Conservation (phyloP, 176 grass and related monocot species). For the Zizania latifolia region DNA sequence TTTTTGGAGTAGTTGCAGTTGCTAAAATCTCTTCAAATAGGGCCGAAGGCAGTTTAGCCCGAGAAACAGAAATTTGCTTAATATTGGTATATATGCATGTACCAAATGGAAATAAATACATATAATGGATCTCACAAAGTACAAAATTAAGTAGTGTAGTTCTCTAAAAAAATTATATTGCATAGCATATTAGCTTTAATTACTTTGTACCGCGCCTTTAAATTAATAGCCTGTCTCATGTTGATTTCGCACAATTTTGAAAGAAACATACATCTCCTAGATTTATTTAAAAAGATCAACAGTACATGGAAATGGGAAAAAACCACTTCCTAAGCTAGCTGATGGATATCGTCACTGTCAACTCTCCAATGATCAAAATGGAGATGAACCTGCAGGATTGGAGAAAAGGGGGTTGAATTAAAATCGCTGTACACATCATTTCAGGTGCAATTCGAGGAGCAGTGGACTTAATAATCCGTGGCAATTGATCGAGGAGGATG, state of each 20-base stretch:
- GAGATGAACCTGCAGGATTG: not conserved
- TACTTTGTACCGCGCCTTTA: too few relatives aligned
- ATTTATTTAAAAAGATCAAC: not conserved
- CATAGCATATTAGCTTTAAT: too few relatives aligned
- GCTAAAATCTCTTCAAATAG: too few relatives aligned
- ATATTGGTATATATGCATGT: not conserved
- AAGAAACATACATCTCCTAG: not conserved
- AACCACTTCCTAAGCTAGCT: not conserved
- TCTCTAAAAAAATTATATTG: not conserved
- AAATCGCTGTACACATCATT: constrained; percentile 21
- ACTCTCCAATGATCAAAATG: not conserved
- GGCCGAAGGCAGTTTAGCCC: not conserved
- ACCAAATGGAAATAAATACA: not conserved
- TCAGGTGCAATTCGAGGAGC: not conserved
- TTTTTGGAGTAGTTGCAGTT: too few relatives aligned
- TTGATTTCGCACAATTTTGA: not conserved
- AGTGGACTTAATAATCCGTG: constrained; percentile 39
- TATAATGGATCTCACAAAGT: not conserved
- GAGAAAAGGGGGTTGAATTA: not conserved
- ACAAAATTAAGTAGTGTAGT: too few relatives aligned
- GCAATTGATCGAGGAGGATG: constrained; percentile 26
- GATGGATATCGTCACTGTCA: not conserved
- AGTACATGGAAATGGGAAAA: not conserved
- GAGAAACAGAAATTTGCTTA: not conserved
- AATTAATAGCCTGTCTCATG: not conserved